phyloP scores from a whole-genome alignment of 345 rosid genomes.

The Bruguiera gymnorhiza region DNA sequence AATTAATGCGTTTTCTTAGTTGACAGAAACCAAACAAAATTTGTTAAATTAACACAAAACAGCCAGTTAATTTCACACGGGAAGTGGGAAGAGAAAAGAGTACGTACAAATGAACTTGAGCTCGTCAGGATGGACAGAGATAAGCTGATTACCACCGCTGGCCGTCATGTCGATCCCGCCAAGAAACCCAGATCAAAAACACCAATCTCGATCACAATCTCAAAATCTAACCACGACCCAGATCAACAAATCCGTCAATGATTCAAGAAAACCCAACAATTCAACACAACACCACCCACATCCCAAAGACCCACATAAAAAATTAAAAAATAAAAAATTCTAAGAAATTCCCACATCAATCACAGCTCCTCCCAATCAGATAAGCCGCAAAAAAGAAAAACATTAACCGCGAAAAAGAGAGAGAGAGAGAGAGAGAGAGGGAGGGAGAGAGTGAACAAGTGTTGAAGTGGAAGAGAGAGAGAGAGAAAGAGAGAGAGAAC shows the following conservation, averaged over 20 bases:
- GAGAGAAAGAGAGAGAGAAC: background rate
- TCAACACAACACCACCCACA: slow-evolving; percentile 4
- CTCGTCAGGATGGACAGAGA: slow-evolving; percentile 93
- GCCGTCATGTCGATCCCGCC: slow-evolving; percentile 45
- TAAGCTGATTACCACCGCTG: slow-evolving; percentile 56
- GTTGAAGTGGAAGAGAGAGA: background rate
- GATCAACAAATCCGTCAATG: slow-evolving; percentile 11
- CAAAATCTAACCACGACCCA: slow-evolving; percentile 17
- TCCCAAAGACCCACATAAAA: background rate
- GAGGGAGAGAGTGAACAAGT: background rate
- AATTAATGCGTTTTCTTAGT: no score
- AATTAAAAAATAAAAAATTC: no score
- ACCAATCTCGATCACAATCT: slow-evolving; percentile 9
- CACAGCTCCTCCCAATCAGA: background rate
- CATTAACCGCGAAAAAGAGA: background rate
- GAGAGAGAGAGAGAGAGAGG: background rate
- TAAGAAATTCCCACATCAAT: no score
- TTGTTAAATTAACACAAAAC: background rate
- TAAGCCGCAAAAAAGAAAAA: no score
- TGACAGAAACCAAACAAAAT: no score
- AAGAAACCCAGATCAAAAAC: background rate
- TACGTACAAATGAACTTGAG: slow-evolving; percentile 74
- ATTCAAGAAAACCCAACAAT: background rate
- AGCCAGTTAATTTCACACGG: background rate
- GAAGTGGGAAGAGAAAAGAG: slow-evolving; percentile 3